Conservation (phyloP, 306 rosid genomes). For the Rosa chinensis region DNA sequence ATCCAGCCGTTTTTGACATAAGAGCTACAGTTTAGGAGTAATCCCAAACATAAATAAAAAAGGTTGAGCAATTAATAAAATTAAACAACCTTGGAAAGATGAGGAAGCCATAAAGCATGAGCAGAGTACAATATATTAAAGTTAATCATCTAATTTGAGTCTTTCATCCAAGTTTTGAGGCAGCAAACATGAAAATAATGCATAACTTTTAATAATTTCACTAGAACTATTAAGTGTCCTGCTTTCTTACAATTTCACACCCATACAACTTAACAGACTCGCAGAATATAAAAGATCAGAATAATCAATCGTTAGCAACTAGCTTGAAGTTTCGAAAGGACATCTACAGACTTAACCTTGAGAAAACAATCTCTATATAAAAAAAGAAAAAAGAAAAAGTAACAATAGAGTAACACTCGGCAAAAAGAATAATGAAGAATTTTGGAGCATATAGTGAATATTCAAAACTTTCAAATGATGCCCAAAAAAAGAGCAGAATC, state of each 20-base stretch:
- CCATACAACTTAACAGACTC: not conserved
- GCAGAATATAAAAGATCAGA: not conserved
- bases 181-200: not conserved
- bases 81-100: conserved; percentile 5
- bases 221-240: not conserved
- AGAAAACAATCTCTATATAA: not conserved
- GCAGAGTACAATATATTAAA: conserved; percentile 18
- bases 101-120: conserved; percentile 7
- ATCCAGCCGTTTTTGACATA: conserved; percentile 93
- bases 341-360: not conserved
- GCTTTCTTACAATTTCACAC: not conserved
- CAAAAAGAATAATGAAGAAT: conserved; percentile 1
- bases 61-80: conserved; percentile 24
- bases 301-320: not conserved
- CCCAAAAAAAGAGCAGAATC: conserved; percentile 15
- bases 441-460: not conserved
- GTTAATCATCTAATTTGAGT: conserved; percentile 12
- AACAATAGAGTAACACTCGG: not conserved
- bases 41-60: conserved; percentile 35
- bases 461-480: conserved; percentile 7
- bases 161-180: conserved; percentile 18
- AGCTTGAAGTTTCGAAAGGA: not conserved
- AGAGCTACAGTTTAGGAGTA: conserved; percentile 61
- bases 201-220: not conserved
- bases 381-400: not conserved